Evolutionary conservation across 345 rosid genomes (phyloP), one percentile per base, ranked within the genome.

Genomic region (Populus nigra): DNA sequence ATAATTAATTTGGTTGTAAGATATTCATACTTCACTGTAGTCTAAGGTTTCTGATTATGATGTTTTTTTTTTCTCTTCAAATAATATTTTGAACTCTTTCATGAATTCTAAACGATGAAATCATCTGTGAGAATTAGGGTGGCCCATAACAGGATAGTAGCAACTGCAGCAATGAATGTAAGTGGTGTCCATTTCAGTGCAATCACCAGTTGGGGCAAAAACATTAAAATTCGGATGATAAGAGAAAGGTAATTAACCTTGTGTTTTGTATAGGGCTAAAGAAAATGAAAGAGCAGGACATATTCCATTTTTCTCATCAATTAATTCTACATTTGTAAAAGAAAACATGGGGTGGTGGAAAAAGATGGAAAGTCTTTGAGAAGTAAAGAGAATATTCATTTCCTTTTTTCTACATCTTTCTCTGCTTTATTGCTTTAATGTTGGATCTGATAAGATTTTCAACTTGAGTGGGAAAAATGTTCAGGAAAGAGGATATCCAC

Each of bases 121-220:
- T 80, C 84, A 36, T 87, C 87, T 27, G 79, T 79, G 78, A 88
- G 71, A 50, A 75, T 75, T 68, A 78, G 74, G 49, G 74, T 81
- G 47, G 83, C 85, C 87, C 86, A 83, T 76, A 86, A 73, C 59
- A 89, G 39, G 85, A 89, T 79, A 71, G 84, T 25, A 66, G 81
- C 80, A 76, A 83, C 83, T 39, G 79, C 74, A 74, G 75, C 23
- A 68, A 83, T 73, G 57, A 83, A 78, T 43, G 87, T 72, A 78
- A 86, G 80, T 15, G 93, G 91, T 72, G 86, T 88, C 91, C 93
- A 84, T 88, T 82, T 88, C 80, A 87, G 61, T 15, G 87, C 90
- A 80, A 91, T 83, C 76, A 67, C 87, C 88, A 89, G 87, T 47
- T 9, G 5, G 29, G 29, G 65, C 15, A n/a, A 11, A 12, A 23